phyloP scores from a whole-genome alignment of 768 basidiomycete genomes.

The Russula abietina region DNA sequence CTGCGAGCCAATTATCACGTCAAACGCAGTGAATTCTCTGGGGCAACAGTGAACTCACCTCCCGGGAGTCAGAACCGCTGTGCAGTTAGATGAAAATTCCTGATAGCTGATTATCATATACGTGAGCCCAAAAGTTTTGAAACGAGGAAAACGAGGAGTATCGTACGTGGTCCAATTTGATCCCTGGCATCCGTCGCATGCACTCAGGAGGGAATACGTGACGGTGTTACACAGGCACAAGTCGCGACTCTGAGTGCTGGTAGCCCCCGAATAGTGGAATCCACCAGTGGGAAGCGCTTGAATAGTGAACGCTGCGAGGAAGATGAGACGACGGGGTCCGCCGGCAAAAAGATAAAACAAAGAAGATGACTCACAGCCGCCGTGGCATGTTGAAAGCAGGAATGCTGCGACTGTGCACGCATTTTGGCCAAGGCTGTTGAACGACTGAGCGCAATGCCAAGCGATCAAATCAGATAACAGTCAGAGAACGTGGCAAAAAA shows the following conservation, averaged over 20 bases:
- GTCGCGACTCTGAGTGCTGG: neutral
- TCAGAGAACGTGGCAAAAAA: neutral
- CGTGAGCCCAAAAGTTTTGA: neutral
- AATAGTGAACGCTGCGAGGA: slow-evolving; percentile 4
- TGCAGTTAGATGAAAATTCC: neutral
- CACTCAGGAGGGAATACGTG: slow-evolving; percentile 9
- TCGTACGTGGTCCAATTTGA: neutral
- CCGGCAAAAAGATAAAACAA: neutral
- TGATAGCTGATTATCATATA: neutral
- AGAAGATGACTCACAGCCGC: slow-evolving; percentile 1
- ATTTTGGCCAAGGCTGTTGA: slow-evolving; percentile 13
- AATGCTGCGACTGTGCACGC: slow-evolving; percentile 7
- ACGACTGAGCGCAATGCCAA: neutral
- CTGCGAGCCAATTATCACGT: neutral
- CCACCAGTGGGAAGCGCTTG: neutral
- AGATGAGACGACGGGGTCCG: neutral
- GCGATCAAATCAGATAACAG: neutral
- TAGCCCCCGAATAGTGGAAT: neutral
- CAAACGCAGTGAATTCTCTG: neutral
- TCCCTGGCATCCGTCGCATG: slow-evolving; percentile 14
- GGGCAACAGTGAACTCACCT: neutral
- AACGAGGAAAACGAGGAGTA: no score
- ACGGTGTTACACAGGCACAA: slow-evolving; percentile 15
- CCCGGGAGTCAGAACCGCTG: neutral
- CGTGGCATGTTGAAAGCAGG: slow-evolving; percentile 4